phyloP scores from a whole-genome alignment of 2,329 filamentous ascomycete genomes.

The Cordyceps farinosa region DNA sequence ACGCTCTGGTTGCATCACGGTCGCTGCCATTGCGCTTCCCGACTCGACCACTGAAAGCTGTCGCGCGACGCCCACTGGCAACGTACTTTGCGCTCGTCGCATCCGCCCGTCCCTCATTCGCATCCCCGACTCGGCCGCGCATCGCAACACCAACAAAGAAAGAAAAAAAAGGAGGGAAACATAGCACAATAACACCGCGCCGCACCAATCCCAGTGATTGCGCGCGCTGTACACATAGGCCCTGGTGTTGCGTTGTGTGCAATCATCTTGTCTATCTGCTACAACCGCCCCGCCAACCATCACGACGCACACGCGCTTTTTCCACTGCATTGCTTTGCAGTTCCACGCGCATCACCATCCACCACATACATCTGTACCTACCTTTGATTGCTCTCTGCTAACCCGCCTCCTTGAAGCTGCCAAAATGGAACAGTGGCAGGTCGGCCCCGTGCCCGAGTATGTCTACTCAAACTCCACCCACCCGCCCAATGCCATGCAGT shows the following conservation, averaged over 20 bases:
- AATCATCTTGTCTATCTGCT: conserved; percentile 9
- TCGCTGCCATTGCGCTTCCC: background rate
- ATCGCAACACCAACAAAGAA: background rate
- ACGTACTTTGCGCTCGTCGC: background rate
- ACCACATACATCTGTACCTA: background rate
- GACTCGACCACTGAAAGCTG: background rate
- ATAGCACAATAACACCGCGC: background rate
- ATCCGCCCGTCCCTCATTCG: background rate
- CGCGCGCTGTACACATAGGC: background rate
- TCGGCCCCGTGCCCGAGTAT: conserved; percentile 58
- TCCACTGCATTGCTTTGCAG: conserved; percentile 8
- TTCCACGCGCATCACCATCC: background rate
- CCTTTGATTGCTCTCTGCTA: background rate
- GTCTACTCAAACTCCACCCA: conserved; percentile 53
- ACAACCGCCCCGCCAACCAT: conserved; percentile 11
- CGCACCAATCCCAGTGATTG: background rate
- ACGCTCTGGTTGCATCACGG: background rate
- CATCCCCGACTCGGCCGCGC: background rate
- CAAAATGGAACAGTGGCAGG: conserved; percentile 58
- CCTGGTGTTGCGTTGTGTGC: conserved; percentile 6
- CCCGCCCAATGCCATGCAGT: conserved; percentile 56
- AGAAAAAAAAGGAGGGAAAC: too few species aligned
- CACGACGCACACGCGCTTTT: conserved; percentile 5
- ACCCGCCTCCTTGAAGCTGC: background rate
- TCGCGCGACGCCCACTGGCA: background rate